Percentiles rank a stretch among this genome's conserved stretches.
Evolutionary conservation across 805 yeast species (phyloP).

Genomic region (Candida loeiensis): DNA sequence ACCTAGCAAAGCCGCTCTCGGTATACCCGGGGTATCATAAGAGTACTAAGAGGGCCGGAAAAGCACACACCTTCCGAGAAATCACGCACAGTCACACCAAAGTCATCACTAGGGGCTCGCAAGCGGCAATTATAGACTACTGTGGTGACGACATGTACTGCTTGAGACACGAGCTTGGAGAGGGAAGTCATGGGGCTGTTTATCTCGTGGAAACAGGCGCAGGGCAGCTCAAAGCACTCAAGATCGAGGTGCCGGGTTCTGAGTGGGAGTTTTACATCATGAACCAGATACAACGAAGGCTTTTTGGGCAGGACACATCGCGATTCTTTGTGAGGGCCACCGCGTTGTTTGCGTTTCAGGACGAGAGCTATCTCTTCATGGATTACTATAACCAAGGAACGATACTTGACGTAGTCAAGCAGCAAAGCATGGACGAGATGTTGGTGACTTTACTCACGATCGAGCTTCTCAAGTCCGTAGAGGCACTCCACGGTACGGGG

Average conservation of each 20-base stretch:
- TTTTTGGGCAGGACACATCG: conserved; percentile 11
- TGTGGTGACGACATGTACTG: conserved; percentile 45
- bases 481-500: conserved; percentile 57
- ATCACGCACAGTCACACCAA: conserved; percentile 35
- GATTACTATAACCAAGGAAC: conserved; percentile 72
- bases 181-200: conserved; percentile 79
- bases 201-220: conserved; percentile 58
- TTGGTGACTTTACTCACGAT: conserved; percentile 60
- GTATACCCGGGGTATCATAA: conserved; percentile 31
- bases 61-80: conserved; percentile 23
- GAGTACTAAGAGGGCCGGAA: conserved; percentile 23
- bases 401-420: conserved; percentile 61
- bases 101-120: conserved; percentile 31
- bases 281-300: conserved; percentile 49
- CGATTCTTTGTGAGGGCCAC: conserved; percentile 44
- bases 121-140: conserved; percentile 41
- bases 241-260: conserved; percentile 65
- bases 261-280: conserved; percentile 82
- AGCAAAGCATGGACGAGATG: conserved; percentile 50
- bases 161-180: conserved; percentile 59
- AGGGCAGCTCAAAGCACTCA: conserved; percentile 61
- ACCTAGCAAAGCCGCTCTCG: conserved; percentile 33
- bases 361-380: conserved; percentile 66
- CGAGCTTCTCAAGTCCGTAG: conserved; percentile 59
- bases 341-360: conserved; percentile 52